Evolutionary conservation across 192 early-diverging fungal species (phyloP).

Genomic region (Gryganskiella cystojenkinii): DNA sequence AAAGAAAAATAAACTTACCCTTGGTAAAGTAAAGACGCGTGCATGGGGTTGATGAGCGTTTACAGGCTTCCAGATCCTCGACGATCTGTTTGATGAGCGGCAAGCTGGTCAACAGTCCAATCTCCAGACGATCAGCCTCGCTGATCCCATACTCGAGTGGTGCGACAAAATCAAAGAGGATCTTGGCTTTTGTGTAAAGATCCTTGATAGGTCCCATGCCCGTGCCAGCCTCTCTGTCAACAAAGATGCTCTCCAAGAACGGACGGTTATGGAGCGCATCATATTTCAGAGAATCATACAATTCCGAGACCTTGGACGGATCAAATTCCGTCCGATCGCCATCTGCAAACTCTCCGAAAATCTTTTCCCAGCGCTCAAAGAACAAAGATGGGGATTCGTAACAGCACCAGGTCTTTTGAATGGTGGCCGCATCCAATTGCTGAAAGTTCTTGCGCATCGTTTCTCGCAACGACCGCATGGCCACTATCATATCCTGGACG

Average conservation of each 20-base stretch:
- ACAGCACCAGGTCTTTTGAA: slow-evolving; percentile 92
- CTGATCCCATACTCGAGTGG: slow-evolving; percentile 95
- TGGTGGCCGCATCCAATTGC: slow-evolving; percentile 60
- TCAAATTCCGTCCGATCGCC: slow-evolving; percentile 67
- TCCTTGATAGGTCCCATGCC: slow-evolving; percentile 57
- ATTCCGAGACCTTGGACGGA: slow-evolving; percentile 89
- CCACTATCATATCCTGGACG: slow-evolving; percentile 74
- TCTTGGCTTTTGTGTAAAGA: slow-evolving; percentile 85
- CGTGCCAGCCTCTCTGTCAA: slow-evolving; percentile 37
- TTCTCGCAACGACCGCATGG: slow-evolving; percentile 72
- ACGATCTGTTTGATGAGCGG: slow-evolving; percentile 85
- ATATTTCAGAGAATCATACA: slow-evolving; percentile 97
- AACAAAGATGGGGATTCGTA: slow-evolving; percentile 86
- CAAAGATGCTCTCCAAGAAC: slow-evolving; percentile 82
- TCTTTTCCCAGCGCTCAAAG: slow-evolving; percentile 96
- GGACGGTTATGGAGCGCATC: slow-evolving; percentile 95
- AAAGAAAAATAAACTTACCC: slow-evolving; percentile 63
- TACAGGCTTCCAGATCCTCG: slow-evolving; percentile 74
- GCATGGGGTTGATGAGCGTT: slow-evolving; percentile 60
- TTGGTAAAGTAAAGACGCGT: slow-evolving; percentile 96
- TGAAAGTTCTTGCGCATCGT: slow-evolving; percentile 86
- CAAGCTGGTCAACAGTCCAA: slow-evolving; percentile 82
- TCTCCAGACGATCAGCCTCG: slow-evolving; percentile 83
- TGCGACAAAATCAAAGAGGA: slow-evolving; percentile 93
- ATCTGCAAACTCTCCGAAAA: slow-evolving; percentile 87